Evolutionary conservation across 257 asterid species (phyloP).

Genomic region (Solanum sparsipilum): DNA sequence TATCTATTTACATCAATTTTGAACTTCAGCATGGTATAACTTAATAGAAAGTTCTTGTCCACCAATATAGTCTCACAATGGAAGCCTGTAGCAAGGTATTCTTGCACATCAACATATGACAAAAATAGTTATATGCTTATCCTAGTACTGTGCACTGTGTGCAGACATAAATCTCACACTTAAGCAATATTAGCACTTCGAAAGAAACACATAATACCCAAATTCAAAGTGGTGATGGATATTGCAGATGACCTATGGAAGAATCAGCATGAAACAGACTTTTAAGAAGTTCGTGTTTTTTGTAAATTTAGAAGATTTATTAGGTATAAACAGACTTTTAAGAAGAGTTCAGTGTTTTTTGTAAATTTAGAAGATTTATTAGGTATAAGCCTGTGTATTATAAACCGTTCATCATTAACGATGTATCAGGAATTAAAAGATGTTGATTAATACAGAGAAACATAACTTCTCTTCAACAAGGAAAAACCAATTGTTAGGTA

Average conservation of each 20-base stretch:
- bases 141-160: neutral
- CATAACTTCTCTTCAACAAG: neutral
- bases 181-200: neutral
- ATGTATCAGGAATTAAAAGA: neutral
- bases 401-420: neutral
- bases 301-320: neutral
- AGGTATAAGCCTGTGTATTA: neutral
- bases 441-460: neutral
- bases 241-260: neutral
- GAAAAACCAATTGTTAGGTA: neutral
- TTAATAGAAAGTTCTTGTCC: neutral
- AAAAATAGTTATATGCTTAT: neutral
- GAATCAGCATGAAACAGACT: neutral
- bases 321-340: neutral
- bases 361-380: neutral
- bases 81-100: neutral
- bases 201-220: neutral
- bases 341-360: neutral
- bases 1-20: neutral
- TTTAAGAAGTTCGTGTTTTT: neutral
- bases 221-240: neutral
- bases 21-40: neutral
- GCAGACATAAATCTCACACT: neutral
- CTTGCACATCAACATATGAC: neutral
- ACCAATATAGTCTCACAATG: neutral